Evolutionary conservation across 2,329 filamentous ascomycete genomes (phyloP), one percentile per base, ranked within the genome.

Genomic region (Fusarium denticulatum): DNA sequence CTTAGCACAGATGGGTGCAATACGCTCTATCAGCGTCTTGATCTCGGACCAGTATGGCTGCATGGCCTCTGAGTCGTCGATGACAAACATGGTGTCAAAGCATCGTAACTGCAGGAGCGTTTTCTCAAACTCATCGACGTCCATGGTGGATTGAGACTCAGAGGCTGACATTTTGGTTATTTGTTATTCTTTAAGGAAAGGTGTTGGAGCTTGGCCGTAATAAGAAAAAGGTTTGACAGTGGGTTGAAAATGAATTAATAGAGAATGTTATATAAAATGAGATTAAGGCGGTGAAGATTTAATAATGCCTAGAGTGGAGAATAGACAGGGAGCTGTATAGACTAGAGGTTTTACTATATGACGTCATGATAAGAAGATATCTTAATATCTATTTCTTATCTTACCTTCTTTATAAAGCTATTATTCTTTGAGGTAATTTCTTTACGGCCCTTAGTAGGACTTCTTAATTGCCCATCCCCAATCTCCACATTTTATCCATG

Each of bases 11-110:
- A 67, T 67, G 16, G 64, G 64, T 13, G 64, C 64, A 15, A 67
- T 67, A 14, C 64, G 64, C 50, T 67, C 64, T 26, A 67, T 66
- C n/a, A 67, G 37, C 30, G 50, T 67, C 37, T 67, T 67, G 43
- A 67, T 67, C 12, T 67, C 64, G 16, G 61, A 13, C 64, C 64
- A 67, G 61, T 67, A 67, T 9, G 61, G 64, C 32, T 66, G 61
- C 64, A 67, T 67, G 5, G 43, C 43, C 14, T 67, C 64, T 15
- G 64, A 67, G 37, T 67, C 64, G 7, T 67, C 64, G 16, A 67
- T 50, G 1, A 67, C 43, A 34, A 67, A 67, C 64, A 67, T 67
- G 22, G 64, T 67, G 16, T 67, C 64, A 22, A 67, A 67, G 14
- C 64, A 67, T 67, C 64, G 45, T 5, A 67, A 28, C 28, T 67